A percentile compares a stretch with the other conserved stretches of the same genome.
phyloP scores from a whole-genome alignment of 768 basidiomycete genomes.

The Serendipita sp. region DNA sequence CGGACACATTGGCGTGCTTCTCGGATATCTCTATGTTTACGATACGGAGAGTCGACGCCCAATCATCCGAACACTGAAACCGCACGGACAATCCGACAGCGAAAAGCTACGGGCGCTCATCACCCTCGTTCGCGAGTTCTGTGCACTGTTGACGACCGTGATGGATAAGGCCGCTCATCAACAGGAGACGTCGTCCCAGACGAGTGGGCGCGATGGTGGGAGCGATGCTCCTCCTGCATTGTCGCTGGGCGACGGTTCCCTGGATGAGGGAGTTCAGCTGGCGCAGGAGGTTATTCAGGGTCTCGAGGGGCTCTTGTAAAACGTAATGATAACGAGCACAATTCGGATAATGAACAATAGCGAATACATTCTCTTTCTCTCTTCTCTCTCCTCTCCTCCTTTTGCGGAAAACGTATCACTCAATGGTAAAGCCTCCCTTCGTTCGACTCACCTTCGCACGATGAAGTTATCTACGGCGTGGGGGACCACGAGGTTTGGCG shows the following conservation, averaged over 20 bases:
- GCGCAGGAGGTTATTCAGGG: background rate
- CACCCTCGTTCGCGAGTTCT: conserved; percentile 26
- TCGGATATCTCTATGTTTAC: conserved; percentile 35
- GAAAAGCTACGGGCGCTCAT: conserved; percentile 23
- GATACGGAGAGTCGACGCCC: conserved; percentile 16
- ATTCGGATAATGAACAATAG: too few species aligned
- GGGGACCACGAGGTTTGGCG: background rate
- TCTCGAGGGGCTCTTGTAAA: background rate
- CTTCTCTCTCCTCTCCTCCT: too few species aligned
- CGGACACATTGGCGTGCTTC: conserved; percentile 60
- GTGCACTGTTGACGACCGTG: conserved; percentile 26
- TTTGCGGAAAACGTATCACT: too few species aligned
- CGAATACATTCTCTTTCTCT: too few species aligned
- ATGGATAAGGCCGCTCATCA: conserved; percentile 10
- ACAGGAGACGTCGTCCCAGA: background rate
- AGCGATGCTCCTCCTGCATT: background rate
- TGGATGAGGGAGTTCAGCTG: background rate
- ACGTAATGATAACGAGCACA: too few species aligned
- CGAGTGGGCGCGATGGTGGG: too few species aligned
- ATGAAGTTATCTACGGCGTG: conserved; percentile 1
- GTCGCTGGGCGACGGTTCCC: background rate
- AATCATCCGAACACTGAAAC: conserved; percentile 21
- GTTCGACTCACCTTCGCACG: too few species aligned
- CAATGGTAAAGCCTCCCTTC: too few species aligned
- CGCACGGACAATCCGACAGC: conserved; percentile 20